Conservation (phyloP, 768 basidiomycete species). For the Saitozyma sp. region DNA sequence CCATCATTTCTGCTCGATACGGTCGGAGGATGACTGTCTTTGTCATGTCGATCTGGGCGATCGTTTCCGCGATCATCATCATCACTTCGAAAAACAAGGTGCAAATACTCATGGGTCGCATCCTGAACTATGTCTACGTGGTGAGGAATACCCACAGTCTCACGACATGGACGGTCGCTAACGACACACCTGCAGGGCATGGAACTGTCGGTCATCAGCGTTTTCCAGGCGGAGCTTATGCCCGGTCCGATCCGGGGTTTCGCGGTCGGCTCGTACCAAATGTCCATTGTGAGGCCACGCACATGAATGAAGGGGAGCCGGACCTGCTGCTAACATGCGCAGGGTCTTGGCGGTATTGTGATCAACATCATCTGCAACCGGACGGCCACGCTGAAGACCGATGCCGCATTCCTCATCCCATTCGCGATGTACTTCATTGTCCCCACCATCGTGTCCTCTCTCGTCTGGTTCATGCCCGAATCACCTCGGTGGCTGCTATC, state of each 20-base stretch:
- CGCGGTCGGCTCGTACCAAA: conserved; percentile 5
- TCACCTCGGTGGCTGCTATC: conserved; percentile 9
- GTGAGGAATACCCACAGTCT: neutral
- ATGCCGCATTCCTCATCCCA: neutral
- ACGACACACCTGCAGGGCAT: neutral
- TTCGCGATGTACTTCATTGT: conserved; percentile 3
- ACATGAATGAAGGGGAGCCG: no score
- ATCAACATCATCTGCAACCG: neutral
- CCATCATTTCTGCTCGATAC: conserved; percentile 5
- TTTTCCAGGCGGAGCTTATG: conserved; percentile 7
- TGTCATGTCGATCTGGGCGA: conserved; percentile 10
- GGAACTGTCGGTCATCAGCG: conserved; percentile 5
- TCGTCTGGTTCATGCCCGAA: conserved; percentile 10
- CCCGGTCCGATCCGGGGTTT: conserved; percentile 6
- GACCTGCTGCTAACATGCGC: no score
- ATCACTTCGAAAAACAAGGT: neutral
- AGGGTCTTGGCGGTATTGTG: conserved; percentile 2
- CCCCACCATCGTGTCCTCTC: neutral
- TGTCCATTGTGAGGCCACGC: neutral
- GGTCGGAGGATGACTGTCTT: conserved; percentile 8
- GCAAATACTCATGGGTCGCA: neutral
- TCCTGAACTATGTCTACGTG: conserved; percentile 7
- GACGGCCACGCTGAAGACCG: neutral
- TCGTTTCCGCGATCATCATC: conserved; percentile 1
- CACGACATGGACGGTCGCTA: no score